Percentiles rank a stretch among this genome's conserved stretches.
Conservation (phyloP, 306 rosid genomes). For the Prunus campanulata region DNA sequence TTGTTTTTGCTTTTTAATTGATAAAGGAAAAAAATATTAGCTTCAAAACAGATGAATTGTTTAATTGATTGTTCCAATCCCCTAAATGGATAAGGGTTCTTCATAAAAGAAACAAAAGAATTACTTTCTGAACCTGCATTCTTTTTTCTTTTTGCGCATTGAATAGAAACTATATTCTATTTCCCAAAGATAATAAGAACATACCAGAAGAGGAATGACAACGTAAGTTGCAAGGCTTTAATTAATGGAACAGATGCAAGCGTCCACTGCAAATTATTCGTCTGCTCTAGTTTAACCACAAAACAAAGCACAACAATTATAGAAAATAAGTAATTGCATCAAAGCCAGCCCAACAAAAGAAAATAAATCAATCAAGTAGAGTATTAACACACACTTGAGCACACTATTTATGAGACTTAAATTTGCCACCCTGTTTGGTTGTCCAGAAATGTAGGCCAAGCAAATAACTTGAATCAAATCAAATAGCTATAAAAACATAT, state of each 20-base stretch:
- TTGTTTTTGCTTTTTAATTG: background rate
- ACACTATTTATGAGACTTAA: background rate
- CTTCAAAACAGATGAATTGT: background rate
- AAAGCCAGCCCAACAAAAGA: background rate
- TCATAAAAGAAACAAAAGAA: background rate
- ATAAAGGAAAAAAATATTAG: background rate
- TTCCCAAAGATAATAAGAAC: conserved; percentile 14
- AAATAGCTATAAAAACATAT: background rate
- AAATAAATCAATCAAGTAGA: background rate
- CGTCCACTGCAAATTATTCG: conserved; percentile 88
- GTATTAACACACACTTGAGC: background rate
- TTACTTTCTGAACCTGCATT: background rate
- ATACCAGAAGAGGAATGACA: conserved; percentile 91
- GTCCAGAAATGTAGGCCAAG: background rate
- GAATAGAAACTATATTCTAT: background rate
- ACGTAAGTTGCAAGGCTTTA: conserved; percentile 82
- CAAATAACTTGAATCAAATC: background rate
- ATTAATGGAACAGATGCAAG: conserved; percentile 80
- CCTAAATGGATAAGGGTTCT: background rate
- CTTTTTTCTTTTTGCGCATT: background rate
- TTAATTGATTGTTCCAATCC: background rate
- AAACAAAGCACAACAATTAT: conserved; percentile 15
- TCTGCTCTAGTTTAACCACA: conserved; percentile 60
- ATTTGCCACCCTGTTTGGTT: background rate
- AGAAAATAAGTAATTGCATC: conserved; percentile 15